Conservation (phyloP, 2,329 filamentous ascomycete species). For the Alternaria sp. region DNA sequence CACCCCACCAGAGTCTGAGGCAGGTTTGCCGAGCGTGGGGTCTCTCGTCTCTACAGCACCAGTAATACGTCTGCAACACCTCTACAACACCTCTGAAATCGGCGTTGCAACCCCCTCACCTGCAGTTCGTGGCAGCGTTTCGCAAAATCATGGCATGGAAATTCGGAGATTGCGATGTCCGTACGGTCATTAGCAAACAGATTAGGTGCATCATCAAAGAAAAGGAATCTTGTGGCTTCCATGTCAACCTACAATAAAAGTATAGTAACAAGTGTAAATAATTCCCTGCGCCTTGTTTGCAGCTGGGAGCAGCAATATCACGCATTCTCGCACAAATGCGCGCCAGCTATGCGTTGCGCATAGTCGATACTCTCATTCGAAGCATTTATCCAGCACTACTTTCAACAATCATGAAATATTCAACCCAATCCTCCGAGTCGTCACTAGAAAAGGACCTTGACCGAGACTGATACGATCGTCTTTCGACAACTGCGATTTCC, state of each 20-base stretch:
- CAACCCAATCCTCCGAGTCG: background rate
- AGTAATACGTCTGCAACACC: background rate
- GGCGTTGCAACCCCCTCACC: background rate
- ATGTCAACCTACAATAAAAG: background rate
- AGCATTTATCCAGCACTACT: background rate
- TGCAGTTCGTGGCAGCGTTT: background rate
- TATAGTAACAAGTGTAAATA: background rate
- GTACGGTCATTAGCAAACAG: background rate
- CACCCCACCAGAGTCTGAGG: background rate
- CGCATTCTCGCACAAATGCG: background rate
- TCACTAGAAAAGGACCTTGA: background rate
- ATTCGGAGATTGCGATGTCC: background rate
- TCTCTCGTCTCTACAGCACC: background rate
- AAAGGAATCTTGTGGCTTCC: background rate
- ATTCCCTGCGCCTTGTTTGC: accelerated
- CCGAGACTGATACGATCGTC: background rate
- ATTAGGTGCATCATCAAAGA: accelerated
- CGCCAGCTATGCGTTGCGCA: background rate
- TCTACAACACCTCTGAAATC: background rate
- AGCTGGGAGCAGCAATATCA: background rate
- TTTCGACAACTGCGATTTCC: background rate
- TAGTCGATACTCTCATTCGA: no score
- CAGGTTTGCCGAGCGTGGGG: constrained; percentile 11
- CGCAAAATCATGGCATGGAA: no score
- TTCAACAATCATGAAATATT: background rate